Percentiles rank a stretch among this genome's conserved stretches.
Conservation (phyloP, 1,284 basidiomycete species). For the Ganoderma lucidum region DNA sequence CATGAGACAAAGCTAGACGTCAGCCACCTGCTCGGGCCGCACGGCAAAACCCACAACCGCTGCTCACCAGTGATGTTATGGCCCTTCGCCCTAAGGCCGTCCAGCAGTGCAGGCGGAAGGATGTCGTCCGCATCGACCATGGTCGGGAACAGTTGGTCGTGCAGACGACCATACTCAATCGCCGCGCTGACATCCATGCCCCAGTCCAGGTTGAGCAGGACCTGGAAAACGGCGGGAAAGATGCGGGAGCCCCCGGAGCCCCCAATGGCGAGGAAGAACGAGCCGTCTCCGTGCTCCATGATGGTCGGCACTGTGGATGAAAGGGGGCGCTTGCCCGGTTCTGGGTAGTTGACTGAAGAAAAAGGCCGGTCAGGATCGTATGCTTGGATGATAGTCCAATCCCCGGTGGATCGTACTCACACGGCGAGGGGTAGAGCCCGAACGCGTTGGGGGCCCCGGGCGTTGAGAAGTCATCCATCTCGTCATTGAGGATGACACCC, state of each 20-base stretch:
- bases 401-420: conserved; percentile 49
- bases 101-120: conserved; percentile 61
- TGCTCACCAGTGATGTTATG: conserved; percentile 76
- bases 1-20: background rate
- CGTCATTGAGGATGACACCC: conserved; percentile 90
- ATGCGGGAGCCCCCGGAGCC: conserved; percentile 91
- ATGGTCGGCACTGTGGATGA: conserved; percentile 88
- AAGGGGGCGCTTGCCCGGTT: conserved; percentile 85
- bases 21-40: no score
- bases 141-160: conserved; percentile 87
- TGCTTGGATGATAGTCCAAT: background rate
- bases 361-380: background rate
- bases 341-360: conserved; percentile 83
- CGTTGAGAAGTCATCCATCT: conserved; percentile 92
- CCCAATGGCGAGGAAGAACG: conserved; percentile 79
- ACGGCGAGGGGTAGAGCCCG: conserved; percentile 87
- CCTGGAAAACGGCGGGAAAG: conserved; percentile 83
- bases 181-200: conserved; percentile 83
- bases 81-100: conserved; percentile 65
- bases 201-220: conserved; percentile 83
- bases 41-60: background rate
- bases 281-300: conserved; percentile 76
- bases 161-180: conserved; percentile 89
- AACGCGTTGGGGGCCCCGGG: conserved; percentile 85
- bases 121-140: conserved; percentile 71